Evolutionary conservation across 768 basidiomycete species (phyloP).

Genomic region (Roridomyces roridus): DNA sequence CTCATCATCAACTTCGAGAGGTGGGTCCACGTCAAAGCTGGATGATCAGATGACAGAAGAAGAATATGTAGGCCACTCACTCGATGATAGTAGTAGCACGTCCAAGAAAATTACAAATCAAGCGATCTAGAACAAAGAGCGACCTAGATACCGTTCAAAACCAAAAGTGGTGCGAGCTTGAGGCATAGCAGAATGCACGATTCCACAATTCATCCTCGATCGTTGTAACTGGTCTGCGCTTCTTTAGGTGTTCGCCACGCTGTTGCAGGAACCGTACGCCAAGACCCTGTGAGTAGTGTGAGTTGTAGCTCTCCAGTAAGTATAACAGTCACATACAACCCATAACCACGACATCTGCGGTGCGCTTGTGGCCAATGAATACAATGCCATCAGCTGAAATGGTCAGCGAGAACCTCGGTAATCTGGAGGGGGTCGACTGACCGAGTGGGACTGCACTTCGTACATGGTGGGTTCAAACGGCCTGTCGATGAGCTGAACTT

Average conservation of each 20-base stretch:
- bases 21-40: slow-evolving; percentile 60
- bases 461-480: slow-evolving; percentile 42
- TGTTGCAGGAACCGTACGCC: slow-evolving; percentile 60
- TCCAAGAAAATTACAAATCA: slow-evolving; percentile 47
- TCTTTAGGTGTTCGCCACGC: slow-evolving; percentile 54
- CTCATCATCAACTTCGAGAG: slow-evolving; percentile 60
- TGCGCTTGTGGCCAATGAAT: slow-evolving; percentile 44
- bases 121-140: slow-evolving; percentile 36
- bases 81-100: slow-evolving; percentile 59
- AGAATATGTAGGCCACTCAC: slow-evolving; percentile 31
- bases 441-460: slow-evolving; percentile 54
- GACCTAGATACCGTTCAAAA: slow-evolving; percentile 28
- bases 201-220: slow-evolving; percentile 60
- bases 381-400: slow-evolving; percentile 38
- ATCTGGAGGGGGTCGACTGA: slow-evolving; percentile 27
- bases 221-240: slow-evolving; percentile 30
- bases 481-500: slow-evolving; percentile 52
- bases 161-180: neutral
- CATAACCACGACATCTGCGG: slow-evolving; percentile 49
- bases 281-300: slow-evolving; percentile 31
- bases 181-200: slow-evolving; percentile 44
- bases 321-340: neutral
- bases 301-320: neutral
- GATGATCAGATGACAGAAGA: neutral
- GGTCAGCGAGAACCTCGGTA: neutral